phyloP scores from a whole-genome alignment of 2,329 filamentous ascomycete genomes.

The Cercospora sp. region DNA sequence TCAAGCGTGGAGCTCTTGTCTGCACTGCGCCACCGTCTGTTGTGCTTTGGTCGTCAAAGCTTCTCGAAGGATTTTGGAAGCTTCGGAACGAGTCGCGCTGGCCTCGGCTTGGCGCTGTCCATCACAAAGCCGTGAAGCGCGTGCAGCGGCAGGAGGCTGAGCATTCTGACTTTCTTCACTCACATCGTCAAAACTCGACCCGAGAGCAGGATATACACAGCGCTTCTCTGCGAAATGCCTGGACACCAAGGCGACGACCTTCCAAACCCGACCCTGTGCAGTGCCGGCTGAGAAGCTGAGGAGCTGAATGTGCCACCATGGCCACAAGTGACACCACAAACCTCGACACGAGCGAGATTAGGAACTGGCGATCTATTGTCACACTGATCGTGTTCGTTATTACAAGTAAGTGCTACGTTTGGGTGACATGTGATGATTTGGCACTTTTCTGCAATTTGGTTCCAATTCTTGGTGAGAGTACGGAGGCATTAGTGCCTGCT shows the following conservation, averaged over 20 bases:
- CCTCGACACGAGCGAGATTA: conserved; percentile 58
- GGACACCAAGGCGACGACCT: neutral
- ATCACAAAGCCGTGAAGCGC: neutral
- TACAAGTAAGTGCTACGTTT: conserved; percentile 60
- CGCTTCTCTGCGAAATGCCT: conserved; percentile 2
- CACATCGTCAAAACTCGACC: neutral
- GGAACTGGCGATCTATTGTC: conserved; percentile 67
- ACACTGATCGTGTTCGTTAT: conserved; percentile 68
- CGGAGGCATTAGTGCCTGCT: neutral
- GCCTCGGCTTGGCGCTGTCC: neutral
- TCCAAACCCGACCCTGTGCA: neutral
- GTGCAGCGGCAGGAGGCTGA: neutral
- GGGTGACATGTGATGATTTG: too few species aligned
- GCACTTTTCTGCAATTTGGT: neutral
- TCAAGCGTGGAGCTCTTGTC: neutral
- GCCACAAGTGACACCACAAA: conserved; percentile 17
- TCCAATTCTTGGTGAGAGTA: neutral
- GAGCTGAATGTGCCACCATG: neutral
- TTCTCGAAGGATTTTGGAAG: conserved; percentile 9
- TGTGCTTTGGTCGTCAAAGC: neutral
- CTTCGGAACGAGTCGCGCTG: neutral
- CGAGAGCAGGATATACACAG: neutral
- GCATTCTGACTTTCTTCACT: neutral
- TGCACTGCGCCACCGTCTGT: conserved; percentile 8
- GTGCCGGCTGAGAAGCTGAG: neutral